phyloP scores from a whole-genome alignment of 768 basidiomycete species.

The Leccinum aurantiacum region DNA sequence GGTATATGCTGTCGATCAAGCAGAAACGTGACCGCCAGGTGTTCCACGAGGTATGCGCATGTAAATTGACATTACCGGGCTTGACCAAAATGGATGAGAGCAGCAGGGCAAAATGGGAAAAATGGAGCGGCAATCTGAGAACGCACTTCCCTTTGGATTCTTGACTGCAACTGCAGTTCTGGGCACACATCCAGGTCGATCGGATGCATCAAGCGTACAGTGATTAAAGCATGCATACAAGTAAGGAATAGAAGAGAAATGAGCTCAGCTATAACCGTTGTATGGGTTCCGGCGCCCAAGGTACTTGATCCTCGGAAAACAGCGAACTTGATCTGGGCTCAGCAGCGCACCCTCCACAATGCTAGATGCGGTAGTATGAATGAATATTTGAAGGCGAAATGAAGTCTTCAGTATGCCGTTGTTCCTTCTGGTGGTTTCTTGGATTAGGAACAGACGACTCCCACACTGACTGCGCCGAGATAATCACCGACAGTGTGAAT shows the following conservation, averaged over 20 bases:
- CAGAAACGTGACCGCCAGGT: background rate
- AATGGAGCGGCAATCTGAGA: background rate
- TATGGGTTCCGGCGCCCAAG: slow-evolving; percentile 1
- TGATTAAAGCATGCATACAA: background rate
- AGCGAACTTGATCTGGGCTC: background rate
- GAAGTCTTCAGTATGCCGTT: background rate
- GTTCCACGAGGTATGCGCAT: slow-evolving; percentile 15
- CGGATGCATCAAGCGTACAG: slow-evolving; percentile 3
- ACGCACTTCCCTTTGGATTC: background rate
- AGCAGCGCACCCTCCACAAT: background rate
- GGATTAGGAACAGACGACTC: background rate
- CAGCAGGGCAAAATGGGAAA: background rate
- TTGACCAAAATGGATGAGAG: slow-evolving; percentile 1
- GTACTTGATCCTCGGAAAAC: slow-evolving; percentile 17
- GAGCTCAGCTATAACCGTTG: background rate
- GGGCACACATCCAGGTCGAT: background rate
- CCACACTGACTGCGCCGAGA: background rate
- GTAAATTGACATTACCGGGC: slow-evolving; percentile 1
- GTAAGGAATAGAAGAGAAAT: background rate
- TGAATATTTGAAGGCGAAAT: slow-evolving; percentile 8
- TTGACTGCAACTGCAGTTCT: background rate
- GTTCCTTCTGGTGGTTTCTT: background rate
- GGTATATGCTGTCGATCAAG: slow-evolving; percentile 2
- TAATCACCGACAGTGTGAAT: background rate
- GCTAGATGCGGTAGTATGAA: slow-evolving; percentile 1